phyloP scores from a whole-genome alignment of 2,329 filamentous ascomycete species.

The Tolypocladium amazonense region DNA sequence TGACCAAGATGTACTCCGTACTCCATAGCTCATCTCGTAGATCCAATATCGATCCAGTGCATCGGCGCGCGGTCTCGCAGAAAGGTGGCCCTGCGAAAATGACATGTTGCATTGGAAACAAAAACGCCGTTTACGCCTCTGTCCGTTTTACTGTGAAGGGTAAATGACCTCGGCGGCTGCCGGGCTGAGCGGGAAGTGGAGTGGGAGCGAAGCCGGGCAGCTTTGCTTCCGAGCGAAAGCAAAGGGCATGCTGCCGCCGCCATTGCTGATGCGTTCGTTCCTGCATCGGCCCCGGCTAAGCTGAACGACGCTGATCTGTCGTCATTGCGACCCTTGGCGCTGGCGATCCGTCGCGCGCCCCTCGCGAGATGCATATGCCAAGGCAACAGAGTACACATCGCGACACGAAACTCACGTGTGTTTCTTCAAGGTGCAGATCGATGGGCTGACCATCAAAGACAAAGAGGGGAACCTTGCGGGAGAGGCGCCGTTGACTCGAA shows the following conservation, averaged over 20 bases:
- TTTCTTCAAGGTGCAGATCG: neutral
- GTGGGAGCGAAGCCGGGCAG: neutral
- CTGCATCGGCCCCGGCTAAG: neutral
- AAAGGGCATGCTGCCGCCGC: neutral
- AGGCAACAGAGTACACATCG: neutral
- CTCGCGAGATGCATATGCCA: neutral
- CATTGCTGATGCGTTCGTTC: neutral
- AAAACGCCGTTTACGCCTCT: neutral
- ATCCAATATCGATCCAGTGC: no score
- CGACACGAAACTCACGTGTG: neutral
- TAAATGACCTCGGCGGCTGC: neutral
- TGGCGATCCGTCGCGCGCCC: neutral
- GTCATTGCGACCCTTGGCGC: neutral
- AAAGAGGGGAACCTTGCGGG: neutral
- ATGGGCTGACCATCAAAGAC: neutral
- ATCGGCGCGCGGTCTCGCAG: neutral
- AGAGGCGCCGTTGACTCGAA: neutral
- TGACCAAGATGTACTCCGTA: no score
- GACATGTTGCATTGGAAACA: neutral
- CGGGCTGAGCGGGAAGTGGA: constrained; percentile 3
- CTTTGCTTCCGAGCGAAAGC: neutral
- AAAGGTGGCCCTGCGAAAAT: neutral
- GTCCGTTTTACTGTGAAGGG: neutral
- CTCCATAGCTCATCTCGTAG: no score
- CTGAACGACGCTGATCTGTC: neutral